Evolutionary conservation across 306 rosid genomes (phyloP), one percentile per base, ranked within the genome.

Genomic region (Adenanthera pavonina): DNA sequence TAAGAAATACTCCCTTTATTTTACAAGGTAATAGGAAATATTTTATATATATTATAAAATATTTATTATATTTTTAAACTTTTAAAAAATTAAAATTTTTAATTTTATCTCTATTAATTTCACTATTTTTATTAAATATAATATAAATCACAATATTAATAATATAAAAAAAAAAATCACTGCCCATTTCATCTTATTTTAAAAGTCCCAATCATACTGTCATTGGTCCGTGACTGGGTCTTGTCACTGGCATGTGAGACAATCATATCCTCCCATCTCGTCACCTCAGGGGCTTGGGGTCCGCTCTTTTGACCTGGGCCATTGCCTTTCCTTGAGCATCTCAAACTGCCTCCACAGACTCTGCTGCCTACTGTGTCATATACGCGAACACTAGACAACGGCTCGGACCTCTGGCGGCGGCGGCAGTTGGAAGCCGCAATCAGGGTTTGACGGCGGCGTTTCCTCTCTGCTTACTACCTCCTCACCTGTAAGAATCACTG

Each of bases 361-460:
- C 17, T 14, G 17, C 17, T 2, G 43, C 36, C 65, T 14, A 77
- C 84, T 57, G 40, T 41, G 72, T 44, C 38, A 35, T 47, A 33
- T 49, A 14, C 59, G 51, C 8, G 14, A 52, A 43, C 17, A 60
- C 43, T 4, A 38, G 64, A 52, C 44, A 6, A 47, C 84, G 64
- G 35, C 81, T 69, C 51, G 30, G 25, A 38, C 61, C 61, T 79
- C 0, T 25, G 59, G 70, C 11, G 46, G 78, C 83, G 35, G 83
- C 72, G 35, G 52, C 62, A 36, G 65, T 53, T 72, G 53, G 47
- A 34, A 61, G 72, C 83, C 77, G 64, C 72, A 71, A 59, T 54
- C 59, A 75, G 83, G 65, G 56, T 80, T 59, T 79, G 25, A 69
- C 72, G 81, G 85, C 87, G 81, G 51, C 84, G 60, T 38, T 83